These are phyloP conservation scores for Sclerotinia minor DNA, from an alignment of 2,329 filamentous ascomycete species.

Conservation along the genomic window DNA sequence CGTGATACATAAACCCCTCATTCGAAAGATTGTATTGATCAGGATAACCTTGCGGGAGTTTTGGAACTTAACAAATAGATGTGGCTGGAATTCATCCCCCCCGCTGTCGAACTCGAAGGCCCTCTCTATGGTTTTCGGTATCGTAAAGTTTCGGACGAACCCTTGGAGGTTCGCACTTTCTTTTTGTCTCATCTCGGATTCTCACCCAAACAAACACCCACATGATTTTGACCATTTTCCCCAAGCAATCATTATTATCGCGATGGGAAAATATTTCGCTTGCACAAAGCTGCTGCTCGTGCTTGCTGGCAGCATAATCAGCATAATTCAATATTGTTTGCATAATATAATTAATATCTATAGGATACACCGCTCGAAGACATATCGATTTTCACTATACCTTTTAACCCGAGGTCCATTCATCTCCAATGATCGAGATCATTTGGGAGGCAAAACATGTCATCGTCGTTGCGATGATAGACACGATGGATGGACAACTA, in stretches of 20 bases:
- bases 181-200: slow-evolving; percentile 13
- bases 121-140: slow-evolving; percentile 10
- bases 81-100: slow-evolving; percentile 5
- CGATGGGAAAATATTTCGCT: neutral
- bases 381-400: neutral
- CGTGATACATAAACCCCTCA: slow-evolving; percentile 18
- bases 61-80: slow-evolving; percentile 18
- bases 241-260: slow-evolving; percentile 19
- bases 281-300: slow-evolving; percentile 13
- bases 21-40: slow-evolving; percentile 5
- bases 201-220: neutral
- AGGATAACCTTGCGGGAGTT: slow-evolving; percentile 7
- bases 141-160: slow-evolving; percentile 23
- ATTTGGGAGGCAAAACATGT: slow-evolving; percentile 1
- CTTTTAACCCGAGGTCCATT: slow-evolving; percentile 5
- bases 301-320: slow-evolving; percentile 6
- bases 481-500: slow-evolving; percentile 18
- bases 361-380: slow-evolving; percentile 16
- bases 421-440: slow-evolving; percentile 8
- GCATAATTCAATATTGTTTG: slow-evolving; percentile 21
- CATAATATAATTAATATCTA: slow-evolving; percentile 15
- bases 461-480: slow-evolving; percentile 8
- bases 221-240: neutral
- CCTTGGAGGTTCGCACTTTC: slow-evolving; percentile 1
- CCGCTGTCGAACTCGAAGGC: slow-evolving; percentile 14